Base-by-base conservation (phyloP, 1,284 basidiomycete genomes). In the Ceratobasidium papillatum region DNA sequence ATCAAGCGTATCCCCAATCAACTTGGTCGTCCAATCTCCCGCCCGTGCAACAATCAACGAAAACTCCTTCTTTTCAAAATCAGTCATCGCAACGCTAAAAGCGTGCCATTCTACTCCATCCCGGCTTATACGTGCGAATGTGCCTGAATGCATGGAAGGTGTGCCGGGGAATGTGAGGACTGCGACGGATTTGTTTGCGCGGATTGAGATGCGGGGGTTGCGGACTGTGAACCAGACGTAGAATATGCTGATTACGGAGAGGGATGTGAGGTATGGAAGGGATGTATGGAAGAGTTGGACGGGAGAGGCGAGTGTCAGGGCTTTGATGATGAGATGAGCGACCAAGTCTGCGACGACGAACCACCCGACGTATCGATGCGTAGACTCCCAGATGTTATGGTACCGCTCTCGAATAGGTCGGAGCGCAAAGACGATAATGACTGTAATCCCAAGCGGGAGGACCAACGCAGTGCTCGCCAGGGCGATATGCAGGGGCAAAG, bases 161-260 rank as follows among this genome's bases (percentile, higher is more conserved):
- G 22, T 34, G 9, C 69, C 58, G 32, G 69, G 69, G 30, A 72
- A 62, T 8, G 69, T 72, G 19, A 72, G 4, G 25, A 72, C 58
- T 14, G 69, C 58, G 45, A 72, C 58, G 32, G 43, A 49, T 12
- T 25, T 25, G 58, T 72, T 72, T 30, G 69, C 69, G 2, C 34
- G 56, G n/a, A 72, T 62, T 2, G 69, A 62, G 58, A 72, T 34
- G 8, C 38, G 38, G n/a, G 56, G 43, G 0, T 41, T 27, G 11
- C 69, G 69, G n/a, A 72, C 69, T 7, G 69, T 72, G 58, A 72
- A 62, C 69, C 69, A 72, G 58, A 72, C 32, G 45, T 72, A 72
- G 47, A 72, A 62, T 1, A 72, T 52, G 30, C 54, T 59, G 32
- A 61, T 30, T 25, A 62, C 32, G 17, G 54, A 72, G 7, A 62